Evolutionary conservation across 1,284 basidiomycete species (phyloP), one percentile per base, ranked within the genome.

Genomic region (Pisolithus thermaeus): DNA sequence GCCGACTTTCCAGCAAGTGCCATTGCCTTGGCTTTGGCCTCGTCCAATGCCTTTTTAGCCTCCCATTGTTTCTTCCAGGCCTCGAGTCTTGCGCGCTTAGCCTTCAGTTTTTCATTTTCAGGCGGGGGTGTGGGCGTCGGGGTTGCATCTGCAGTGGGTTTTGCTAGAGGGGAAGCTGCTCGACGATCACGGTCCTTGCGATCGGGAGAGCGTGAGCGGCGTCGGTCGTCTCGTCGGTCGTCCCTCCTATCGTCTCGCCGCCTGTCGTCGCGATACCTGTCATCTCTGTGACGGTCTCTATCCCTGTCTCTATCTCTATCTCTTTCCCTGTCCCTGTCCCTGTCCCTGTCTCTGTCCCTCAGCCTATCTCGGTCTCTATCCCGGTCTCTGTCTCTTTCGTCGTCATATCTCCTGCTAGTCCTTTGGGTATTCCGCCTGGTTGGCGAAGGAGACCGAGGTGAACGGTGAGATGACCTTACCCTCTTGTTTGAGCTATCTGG

Each of bases 31-130:
- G 86, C 87, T 61, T 66, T 66, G 2, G 88, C 88, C 62, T 90
- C 88, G 56, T 89, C 88, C 30, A 92, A 76, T 11, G 91, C 90
- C 64, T 95, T 94, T 73, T 92, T 90, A 2, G 90, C 87, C 61
- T 91, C 90, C 49, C 88, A 77, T 61, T 91, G 84, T 66, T 89
- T 91, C 74, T 96, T 96, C 96, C 96, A 98, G 22, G 90, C 91
- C 65, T 94, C 94, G 32, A 97, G 77, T 59, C 90, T 90, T 49
- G 92, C 94, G 49, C 85, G 80, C 68, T 90, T 92, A 2, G 86
- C 80, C 59, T 84, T 85, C 61, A 88, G 70, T 70, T 96, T 97
- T 60, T 93, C 90, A 63, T 96, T 92, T 66, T 95, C 92, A 23
- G 80, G 79, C 2, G 83, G 79, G n/a, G 84, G 79, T 12, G 84